phyloP scores from a whole-genome alignment of 257 asterid species.

The Forsythia viridissima region DNA sequence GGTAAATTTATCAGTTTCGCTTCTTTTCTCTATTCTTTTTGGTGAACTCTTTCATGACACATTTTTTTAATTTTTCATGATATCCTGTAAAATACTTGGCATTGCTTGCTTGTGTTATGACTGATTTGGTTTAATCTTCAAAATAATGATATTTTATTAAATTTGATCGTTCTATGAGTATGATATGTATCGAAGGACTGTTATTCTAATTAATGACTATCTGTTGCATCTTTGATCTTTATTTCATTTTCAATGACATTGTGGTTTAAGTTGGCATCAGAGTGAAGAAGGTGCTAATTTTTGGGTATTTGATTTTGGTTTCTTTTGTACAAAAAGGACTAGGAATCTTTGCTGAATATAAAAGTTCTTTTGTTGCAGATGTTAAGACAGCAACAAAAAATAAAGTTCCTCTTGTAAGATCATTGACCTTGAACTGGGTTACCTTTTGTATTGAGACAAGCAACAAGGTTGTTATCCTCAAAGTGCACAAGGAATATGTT shows the following conservation, averaged over 20 bases:
- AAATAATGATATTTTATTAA: neutral
- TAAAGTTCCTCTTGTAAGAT: constrained; percentile 97
- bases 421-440: constrained; percentile 89
- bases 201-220: neutral
- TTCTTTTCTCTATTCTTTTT: neutral
- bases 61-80: neutral
- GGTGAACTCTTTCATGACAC: constrained; percentile 1
- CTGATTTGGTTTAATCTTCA: constrained; percentile 16
- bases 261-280: neutral
- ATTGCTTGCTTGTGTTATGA: neutral
- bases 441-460: constrained; percentile 96
- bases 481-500: constrained; percentile 95
- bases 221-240: neutral
- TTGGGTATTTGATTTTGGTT: constrained; percentile 18
- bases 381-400: constrained; percentile 88
- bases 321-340: neutral
- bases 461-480: constrained; percentile 79
- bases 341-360: constrained; percentile 14
- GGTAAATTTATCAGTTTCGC: neutral
- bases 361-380: constrained; percentile 58
- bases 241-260: neutral
- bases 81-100: neutral
- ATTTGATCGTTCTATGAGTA: constrained; percentile 2
- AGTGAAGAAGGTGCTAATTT: neutral
- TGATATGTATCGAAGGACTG: neutral